Evolutionary conservation across 495 filamentous ascomycete species (phyloP), one percentile per base, ranked within the genome.

Genomic region (Hypoxylon lienhwacheense): DNA sequence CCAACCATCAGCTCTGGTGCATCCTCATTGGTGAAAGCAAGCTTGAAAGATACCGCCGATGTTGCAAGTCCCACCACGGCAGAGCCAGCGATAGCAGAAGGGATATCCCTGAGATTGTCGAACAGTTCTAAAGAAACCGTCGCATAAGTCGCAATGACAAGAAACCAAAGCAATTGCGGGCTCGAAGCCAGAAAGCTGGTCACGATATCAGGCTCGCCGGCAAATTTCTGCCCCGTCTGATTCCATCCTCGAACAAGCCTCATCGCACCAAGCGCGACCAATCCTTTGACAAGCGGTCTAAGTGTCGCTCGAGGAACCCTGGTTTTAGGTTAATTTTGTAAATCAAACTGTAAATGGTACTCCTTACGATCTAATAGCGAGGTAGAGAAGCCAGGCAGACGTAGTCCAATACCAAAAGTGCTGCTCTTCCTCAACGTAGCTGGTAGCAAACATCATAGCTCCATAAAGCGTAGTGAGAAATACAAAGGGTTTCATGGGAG

Each of bases 391-490:
- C 91, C 91, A 99, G 2, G 79, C 85, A 0, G 88, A 85, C 8
- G 86, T 82, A 12, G 81, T 66, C 91, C 91, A 96, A 68, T 97
- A 97, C 93, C 93, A 99, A 69, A 95, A 96, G 55, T 97, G 87
- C 17, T 97, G 93, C 66, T 99, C 93, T 69, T 99, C 93, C 66
- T 99, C 93, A 17, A 99, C 89, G 65, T 90, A 97, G 66, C 91
- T 96, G 67, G 88, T 95, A 21, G 91, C 91, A 70, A 97, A 97
- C 90, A 97, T 97, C 86, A 95, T 91, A 22, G 79, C 66, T 7
- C 85, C 82, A 66, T 96, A 95, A 0, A 80, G 65, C 1, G 85
- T 6, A 1, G 81, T 70, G 4, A 81, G 73, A 7, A 66, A 33
- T 47, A 59, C 22, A 35, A 73, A 58, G 0, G 68, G 66, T 12